A percentile compares a stretch with the other conserved stretches of the same genome.
Conservation (phyloP, 2,329 filamentous ascomycete genomes). For the Geosmithia putterillii region DNA sequence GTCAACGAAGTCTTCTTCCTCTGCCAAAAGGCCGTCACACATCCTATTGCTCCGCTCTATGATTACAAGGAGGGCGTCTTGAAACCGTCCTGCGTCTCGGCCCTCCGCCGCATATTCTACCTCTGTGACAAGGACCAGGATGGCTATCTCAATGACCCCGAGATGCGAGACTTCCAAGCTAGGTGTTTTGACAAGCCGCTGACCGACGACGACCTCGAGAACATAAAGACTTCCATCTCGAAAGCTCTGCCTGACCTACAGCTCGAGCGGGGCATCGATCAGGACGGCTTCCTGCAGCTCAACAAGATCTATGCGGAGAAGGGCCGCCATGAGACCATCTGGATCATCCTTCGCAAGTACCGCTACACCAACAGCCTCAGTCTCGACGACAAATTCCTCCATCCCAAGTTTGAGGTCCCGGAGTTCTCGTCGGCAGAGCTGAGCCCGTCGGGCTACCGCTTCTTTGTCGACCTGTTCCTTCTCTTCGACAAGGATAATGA, state of each 20-base stretch:
- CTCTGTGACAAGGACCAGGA: conserved; percentile 95
- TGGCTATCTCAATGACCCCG: conserved; percentile 77
- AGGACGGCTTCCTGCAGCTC: conserved; percentile 72
- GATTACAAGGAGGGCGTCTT: conserved; percentile 85
- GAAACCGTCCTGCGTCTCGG: conserved; percentile 80
- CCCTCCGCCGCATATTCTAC: conserved; percentile 84
- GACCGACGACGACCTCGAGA: conserved; percentile 67
- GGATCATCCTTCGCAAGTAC: conserved; percentile 91
- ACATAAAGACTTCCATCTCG: conserved; percentile 80
- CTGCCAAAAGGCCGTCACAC: conserved; percentile 94
- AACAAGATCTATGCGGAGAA: conserved; percentile 98
- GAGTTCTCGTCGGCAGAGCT: conserved; percentile 87
- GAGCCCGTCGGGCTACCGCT: conserved; percentile 86
- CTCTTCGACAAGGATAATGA: conserved; percentile 97
- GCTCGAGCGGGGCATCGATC: conserved; percentile 61
- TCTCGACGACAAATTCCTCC: conserved; percentile 79
- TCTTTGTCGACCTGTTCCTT: conserved; percentile 93
- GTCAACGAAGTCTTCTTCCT: conserved; percentile 96
- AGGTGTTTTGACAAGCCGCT: conserved; percentile 88
- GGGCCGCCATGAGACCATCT: conserved; percentile 93
- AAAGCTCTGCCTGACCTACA: conserved; percentile 52
- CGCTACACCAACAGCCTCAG: conserved; percentile 94
- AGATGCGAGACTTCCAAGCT: conserved; percentile 81
- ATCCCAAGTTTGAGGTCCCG: conserved; percentile 88
- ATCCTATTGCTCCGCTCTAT: conserved; percentile 91